These are phyloP conservation scores for Geranomyces michiganensis DNA, from an alignment of 192 early-diverging fungal genomes.

Conservation along the genomic window DNA sequence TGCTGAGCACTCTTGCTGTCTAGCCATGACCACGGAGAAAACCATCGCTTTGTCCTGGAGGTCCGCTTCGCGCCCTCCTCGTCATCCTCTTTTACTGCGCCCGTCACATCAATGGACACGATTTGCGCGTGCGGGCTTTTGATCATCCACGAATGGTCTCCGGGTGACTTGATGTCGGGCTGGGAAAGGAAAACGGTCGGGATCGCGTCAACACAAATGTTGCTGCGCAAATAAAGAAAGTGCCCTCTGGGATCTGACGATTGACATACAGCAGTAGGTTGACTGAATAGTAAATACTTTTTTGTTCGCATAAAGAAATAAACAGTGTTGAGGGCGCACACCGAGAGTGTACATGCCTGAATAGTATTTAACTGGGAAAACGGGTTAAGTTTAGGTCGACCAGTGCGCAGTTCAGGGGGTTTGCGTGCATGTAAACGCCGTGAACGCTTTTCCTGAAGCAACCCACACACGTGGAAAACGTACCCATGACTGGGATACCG, in stretches of 20 bases:
- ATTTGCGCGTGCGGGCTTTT: slow-evolving; percentile 28
- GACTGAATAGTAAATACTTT: slow-evolving; percentile 22
- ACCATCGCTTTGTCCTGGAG: neutral
- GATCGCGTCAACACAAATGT: neutral
- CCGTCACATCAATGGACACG: slow-evolving; percentile 20
- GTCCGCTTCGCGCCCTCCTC: neutral
- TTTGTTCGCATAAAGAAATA: slow-evolving; percentile 26
- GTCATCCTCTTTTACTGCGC: slow-evolving; percentile 10
- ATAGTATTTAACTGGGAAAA: neutral
- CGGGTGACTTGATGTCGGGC: no score
- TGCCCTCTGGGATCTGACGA: neutral
- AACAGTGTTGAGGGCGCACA: slow-evolving; percentile 27
- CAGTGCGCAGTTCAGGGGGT: neutral
- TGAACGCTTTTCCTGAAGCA: no score
- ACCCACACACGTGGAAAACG: neutral
- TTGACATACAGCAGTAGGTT: slow-evolving; percentile 18
- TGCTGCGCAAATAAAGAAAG: neutral
- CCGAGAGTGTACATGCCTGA: neutral
- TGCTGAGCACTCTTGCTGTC: neutral
- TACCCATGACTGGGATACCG: neutral
- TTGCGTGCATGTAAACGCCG: no score
- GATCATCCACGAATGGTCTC: slow-evolving; percentile 19
- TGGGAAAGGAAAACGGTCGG: neutral
- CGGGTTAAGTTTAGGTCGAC: neutral
- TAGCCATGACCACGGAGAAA: neutral